Conservation (phyloP, 1,284 basidiomycete genomes). For the Tilletia caries region DNA sequence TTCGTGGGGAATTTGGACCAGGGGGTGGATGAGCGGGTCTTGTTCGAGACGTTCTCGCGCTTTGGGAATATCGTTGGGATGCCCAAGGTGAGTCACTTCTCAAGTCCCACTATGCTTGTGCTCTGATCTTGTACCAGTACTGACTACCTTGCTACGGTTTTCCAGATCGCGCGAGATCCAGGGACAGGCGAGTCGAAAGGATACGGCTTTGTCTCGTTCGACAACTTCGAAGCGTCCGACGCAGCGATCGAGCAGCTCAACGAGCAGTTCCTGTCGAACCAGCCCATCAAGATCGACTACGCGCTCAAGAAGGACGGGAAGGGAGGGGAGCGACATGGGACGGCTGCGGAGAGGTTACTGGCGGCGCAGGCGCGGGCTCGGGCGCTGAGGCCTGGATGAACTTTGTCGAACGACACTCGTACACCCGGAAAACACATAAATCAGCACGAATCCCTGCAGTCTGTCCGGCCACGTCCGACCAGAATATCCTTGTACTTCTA, state of each 20-base stretch:
- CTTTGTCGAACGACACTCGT: neutral
- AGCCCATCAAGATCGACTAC: conserved; percentile 91
- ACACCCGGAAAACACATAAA: too few species aligned
- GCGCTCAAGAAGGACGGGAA: conserved; percentile 99
- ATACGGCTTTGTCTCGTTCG: conserved; percentile 93
- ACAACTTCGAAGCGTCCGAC: conserved; percentile 94
- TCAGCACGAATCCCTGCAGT: too few species aligned
- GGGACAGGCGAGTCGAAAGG: conserved; percentile 81
- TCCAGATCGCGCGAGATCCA: conserved; percentile 83
- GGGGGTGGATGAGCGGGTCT: conserved; percentile 82
- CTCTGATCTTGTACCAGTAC: neutral
- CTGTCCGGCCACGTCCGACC: too few species aligned
- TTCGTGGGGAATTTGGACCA: conserved; percentile 94
- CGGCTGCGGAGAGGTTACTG: conserved; percentile 86
- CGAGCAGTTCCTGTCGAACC: conserved; percentile 95
- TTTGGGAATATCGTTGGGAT: conserved; percentile 91
- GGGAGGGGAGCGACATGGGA: conserved; percentile 91
- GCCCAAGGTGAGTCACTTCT: conserved; percentile 72
- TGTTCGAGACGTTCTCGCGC: conserved; percentile 91
- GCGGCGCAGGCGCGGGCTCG: conserved; percentile 71
- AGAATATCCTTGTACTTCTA: too few species aligned
- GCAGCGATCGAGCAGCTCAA: conserved; percentile 96
- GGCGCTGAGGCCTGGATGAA: neutral
- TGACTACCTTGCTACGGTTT: neutral
- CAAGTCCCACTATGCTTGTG: neutral